Evolutionary conservation across 371 early-diverging fungal genomes (phyloP), one percentile per base, ranked within the genome.

Genomic region (Nematocida sp.): DNA sequence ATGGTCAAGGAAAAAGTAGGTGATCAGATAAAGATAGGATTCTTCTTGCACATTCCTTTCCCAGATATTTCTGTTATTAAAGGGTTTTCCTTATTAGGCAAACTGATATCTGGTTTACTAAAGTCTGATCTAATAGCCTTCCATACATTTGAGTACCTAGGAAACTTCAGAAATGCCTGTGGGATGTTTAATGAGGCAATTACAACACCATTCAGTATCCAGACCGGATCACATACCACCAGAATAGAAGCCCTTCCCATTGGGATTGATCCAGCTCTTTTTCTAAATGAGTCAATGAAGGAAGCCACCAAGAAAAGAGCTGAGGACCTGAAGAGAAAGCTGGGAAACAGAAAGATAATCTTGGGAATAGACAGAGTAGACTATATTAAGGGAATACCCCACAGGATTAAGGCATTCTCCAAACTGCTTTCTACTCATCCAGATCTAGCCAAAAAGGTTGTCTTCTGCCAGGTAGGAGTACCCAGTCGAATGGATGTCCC

Each of bases 361-460:
- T 88, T 98, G 4, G 98, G 99, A 29, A 94, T 96, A 5, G 99
- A 99, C 79, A 88, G 96, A 54, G 86, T 96, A 51, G 99, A 99
- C 83, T 96, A 96, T 80, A 97, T 96, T 85, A 99, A 99, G 84
- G 99, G 99, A 53, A 95, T 99, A 25, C 97, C 96, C 11, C 95
- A 97, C 78, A 93, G 95, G 83, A 83, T 99, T 74, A 89, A 90
- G 78, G 98, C 94, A 3, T 88, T 93, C 58, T 93, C 95, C 79
- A 86, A 89, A 34, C 93, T 96, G 76, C 82, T 98, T 49, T 84
- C 86, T 38, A 84, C 88, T 57, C 87, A 95, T 78, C 93, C 92
- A 0, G 93, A 96, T 79, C 92, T 90, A 86, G 86, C 88, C 27
- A 93, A 91, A 25, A 91, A 91, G 75, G 86, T 86, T 13, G 87